Evolutionary conservation across 106 monocot species (phyloP).

Genomic region (Allium cepa): DNA sequence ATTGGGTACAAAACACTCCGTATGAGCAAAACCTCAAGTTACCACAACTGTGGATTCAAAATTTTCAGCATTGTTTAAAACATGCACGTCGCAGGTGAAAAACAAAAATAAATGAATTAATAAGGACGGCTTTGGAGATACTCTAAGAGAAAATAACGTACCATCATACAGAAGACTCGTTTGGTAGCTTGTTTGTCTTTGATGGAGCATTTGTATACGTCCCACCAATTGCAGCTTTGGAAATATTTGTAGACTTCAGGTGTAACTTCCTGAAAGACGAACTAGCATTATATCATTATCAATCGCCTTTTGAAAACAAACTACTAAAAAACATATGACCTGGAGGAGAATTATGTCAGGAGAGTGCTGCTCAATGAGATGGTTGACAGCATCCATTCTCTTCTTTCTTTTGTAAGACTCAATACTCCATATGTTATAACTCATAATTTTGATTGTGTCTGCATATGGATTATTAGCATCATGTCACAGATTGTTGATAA

Average conservation of each 20-base stretch:
- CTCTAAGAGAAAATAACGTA: not conserved
- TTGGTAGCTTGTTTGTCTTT: slow-evolving; percentile 15
- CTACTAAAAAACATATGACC: no score
- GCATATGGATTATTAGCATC: no score
- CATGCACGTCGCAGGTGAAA: not conserved
- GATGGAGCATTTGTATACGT: slow-evolving; percentile 29
- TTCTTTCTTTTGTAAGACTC: no score
- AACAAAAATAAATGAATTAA: not conserved
- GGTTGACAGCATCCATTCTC: no score
- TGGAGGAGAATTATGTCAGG: no score
- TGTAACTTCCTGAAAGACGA: slow-evolving; percentile 33
- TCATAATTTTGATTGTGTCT: no score
- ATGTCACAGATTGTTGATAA: no score
- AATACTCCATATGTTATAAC: no score
- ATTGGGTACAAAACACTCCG: not conserved
- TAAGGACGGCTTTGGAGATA: not conserved
- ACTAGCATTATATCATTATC: no score
- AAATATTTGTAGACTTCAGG: slow-evolving; percentile 35
- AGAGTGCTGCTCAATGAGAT: no score
- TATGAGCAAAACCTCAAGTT: not conserved
- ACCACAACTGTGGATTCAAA: not conserved
- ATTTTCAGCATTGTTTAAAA: not conserved
- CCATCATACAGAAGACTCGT: slow-evolving; percentile 45
- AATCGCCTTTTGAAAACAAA: no score
- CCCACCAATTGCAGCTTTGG: slow-evolving; percentile 29